Evolutionary conservation across 192 early-diverging fungal genomes (phyloP).

Genomic region (Mortierella claussenii): DNA sequence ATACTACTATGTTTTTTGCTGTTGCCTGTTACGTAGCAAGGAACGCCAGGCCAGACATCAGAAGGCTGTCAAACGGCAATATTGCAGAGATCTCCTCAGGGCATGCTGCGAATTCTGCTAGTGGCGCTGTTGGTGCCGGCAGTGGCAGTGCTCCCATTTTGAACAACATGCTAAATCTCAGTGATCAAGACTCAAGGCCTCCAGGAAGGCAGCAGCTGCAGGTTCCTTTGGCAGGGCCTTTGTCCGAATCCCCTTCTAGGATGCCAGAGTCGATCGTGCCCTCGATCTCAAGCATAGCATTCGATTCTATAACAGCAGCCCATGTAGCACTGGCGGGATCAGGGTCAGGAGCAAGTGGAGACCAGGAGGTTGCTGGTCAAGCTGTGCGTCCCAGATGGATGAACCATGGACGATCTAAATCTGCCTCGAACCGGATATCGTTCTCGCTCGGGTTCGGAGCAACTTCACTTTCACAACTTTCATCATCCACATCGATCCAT

Average conservation of each 20-base stretch:
- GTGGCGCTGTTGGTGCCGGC: too few species aligned
- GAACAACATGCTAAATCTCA: not conserved
- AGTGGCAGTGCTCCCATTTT: not conserved
- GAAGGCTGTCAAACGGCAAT: conserved; percentile 75
- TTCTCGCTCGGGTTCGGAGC: conserved; percentile 29
- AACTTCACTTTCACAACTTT: conserved; percentile 15
- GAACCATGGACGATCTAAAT: conserved; percentile 51
- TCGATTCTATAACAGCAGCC: not conserved
- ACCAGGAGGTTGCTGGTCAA: conserved; percentile 18
- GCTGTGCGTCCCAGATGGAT: conserved; percentile 19
- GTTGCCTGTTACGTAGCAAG: conserved; percentile 48
- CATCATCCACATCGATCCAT: conserved; percentile 26
- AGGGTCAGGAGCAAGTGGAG: too few species aligned
- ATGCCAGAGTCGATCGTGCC: conserved; percentile 6
- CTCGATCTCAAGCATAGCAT: not conserved
- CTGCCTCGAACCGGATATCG: conserved; percentile 42
- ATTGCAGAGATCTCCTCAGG: conserved; percentile 56
- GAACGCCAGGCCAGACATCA: conserved; percentile 83
- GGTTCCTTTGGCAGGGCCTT: not conserved
- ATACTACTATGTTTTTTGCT: not conserved
- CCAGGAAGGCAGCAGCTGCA: not conserved
- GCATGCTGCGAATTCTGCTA: conserved; percentile 4
- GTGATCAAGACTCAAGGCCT: not conserved
- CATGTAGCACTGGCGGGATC: not conserved
- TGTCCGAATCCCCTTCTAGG: conserved; percentile 10